Base-by-base conservation (phyloP, 2,329 filamentous ascomycete species). In the Septoria petroselini region DNA sequence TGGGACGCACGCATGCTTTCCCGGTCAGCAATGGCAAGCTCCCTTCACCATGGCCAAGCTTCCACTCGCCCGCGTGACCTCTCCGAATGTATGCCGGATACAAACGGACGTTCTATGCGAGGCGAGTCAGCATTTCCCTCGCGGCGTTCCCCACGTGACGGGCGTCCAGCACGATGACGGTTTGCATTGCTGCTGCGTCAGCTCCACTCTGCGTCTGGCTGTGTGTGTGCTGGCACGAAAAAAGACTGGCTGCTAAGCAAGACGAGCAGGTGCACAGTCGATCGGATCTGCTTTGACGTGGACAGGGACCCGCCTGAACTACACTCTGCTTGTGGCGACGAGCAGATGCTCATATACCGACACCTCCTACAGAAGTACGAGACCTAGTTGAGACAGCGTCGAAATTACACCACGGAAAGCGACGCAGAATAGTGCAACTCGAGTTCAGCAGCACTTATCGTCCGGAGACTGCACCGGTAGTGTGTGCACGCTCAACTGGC, bases 81-180 rank as follows among this genome's bases (percentile, higher is more conserved):
- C 12, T 31, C 23, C 42, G 30, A 21, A 37, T 27, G 42, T 31
- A 37, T 23, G 21, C 19, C 14, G 42, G 17, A 29, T 25, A 11
- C 18, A 29, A 14, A 14, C 21, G 27, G n/a, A 25, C 11, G 6
- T 19, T 18, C 8, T 21, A 45, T 45, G 31, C 42, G 34, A 18
- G 19, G 33, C 42, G 42, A 45, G 42, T 45, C 42, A 37, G 42
- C 30, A 25, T 23, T 25, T 43, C 14, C 41, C 41, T 25, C 34
- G n/a, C 42, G 29, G 15, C 33, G 14, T 23, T 9, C 23, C 15
- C 42, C 42, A 45, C 42, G 42, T 45, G 42, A 45, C 31, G 5
- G 15, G 41, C 27, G 14, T 7, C 18, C 42, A 19, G 42, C 14
- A 37, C 42, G 8, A 45, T 12, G 17, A 33, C 41, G 27, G 41